A percentile compares a stretch with the other conserved stretches of the same genome.
Evolutionary conservation across 2,329 filamentous ascomycete genomes (phyloP).

Genomic region (Sarocladiaceae sp.): DNA sequence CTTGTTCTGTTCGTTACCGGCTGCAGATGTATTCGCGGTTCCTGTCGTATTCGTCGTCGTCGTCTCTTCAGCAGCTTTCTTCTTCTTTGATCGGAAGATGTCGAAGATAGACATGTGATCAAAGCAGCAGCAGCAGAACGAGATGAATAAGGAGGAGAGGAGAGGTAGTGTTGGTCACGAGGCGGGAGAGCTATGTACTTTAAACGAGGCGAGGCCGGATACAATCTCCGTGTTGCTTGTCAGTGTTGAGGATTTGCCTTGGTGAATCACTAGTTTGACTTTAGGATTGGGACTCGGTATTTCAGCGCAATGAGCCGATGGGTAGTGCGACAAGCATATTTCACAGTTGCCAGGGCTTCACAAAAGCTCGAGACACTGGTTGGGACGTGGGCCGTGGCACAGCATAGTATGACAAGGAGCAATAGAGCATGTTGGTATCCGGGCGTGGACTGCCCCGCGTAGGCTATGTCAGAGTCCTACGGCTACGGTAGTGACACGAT

Average conservation of each 20-base stretch:
- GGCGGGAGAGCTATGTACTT: constrained; percentile 2
- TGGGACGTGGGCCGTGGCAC: constrained; percentile 7
- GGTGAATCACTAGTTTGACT: neutral
- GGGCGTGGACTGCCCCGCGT: neutral
- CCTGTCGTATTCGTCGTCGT: too few species aligned
- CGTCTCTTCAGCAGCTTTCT: neutral
- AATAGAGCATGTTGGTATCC: constrained; percentile 18
- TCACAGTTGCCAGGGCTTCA: neutral
- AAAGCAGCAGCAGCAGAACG: neutral
- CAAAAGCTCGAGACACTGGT: neutral
- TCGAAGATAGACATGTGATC: constrained; percentile 4
- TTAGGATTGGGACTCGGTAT: neutral
- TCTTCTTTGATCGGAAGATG: neutral
- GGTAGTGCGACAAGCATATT: neutral
- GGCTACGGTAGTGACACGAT: neutral
- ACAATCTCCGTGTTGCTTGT: constrained; percentile 2
- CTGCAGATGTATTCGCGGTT: neutral
- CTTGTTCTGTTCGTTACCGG: neutral
- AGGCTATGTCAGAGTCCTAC: neutral
- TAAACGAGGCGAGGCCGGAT: neutral
- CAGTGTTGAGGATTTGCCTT: neutral
- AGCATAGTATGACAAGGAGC: constrained; percentile 7
- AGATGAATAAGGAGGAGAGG: neutral
- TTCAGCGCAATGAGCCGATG: neutral
- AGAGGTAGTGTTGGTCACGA: neutral